These are phyloP conservation scores for Lichtheimia corymbifera DNA, from an alignment of 371 early-diverging fungal genomes.

Conservation along the genomic window DNA sequence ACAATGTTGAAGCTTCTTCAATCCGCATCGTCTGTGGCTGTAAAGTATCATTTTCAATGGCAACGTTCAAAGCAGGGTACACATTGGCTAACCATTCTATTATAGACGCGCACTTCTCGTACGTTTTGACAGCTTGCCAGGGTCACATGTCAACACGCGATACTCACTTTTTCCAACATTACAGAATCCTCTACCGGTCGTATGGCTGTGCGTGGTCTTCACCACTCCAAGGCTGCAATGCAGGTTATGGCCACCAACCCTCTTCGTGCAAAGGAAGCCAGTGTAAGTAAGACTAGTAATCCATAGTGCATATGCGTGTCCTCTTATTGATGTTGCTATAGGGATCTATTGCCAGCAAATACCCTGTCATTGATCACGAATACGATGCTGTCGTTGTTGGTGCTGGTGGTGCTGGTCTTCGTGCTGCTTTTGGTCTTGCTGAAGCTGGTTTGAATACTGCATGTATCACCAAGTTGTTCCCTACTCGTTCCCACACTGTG, in stretches of 20 bases:
- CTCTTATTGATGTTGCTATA: conserved; percentile 44
- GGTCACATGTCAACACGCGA: no score
- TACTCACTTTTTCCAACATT: no score
- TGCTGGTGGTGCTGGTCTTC: conserved; percentile 98
- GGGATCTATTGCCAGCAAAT: conserved; percentile 70
- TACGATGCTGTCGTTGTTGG: conserved; percentile 98
- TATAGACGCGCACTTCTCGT: conserved; percentile 13
- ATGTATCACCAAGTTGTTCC: conserved; percentile 98
- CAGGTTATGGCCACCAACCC: conserved; percentile 74
- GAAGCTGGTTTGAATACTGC: conserved; percentile 97
- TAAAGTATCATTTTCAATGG: conserved; percentile 3
- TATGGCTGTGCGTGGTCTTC: conserved; percentile 49
- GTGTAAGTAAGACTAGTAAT: conserved; percentile 49
- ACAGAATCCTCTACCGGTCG: conserved; percentile 4
- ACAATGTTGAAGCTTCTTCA: conserved; percentile 25
- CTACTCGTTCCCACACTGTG: conserved; percentile 97
- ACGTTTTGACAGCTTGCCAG: neutral
- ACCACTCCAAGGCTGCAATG: conserved; percentile 64
- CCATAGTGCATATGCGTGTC: conserved; percentile 38
- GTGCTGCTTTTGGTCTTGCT: conserved; percentile 97
- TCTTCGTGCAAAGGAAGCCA: conserved; percentile 70
- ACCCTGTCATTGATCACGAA: conserved; percentile 95
- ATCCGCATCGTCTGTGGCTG: conserved; percentile 23
- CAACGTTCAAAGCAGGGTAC: neutral
- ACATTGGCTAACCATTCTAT: neutral